Percentiles rank a stretch among this genome's conserved stretches.
Conservation (phyloP, 306 rosid species). For the Gleditsia sinensis region DNA sequence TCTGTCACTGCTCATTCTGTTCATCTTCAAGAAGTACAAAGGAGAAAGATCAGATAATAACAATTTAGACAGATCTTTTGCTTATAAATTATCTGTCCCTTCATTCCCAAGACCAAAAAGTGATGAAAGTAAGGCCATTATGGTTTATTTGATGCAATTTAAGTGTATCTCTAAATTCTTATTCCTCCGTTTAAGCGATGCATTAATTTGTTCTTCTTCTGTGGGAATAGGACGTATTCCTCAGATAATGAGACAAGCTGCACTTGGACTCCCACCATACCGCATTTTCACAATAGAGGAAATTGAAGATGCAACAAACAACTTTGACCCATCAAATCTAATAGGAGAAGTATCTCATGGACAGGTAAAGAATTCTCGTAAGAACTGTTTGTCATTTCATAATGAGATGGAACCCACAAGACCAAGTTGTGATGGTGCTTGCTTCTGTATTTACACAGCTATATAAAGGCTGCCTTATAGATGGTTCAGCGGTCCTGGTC, state of each 20-base stretch:
- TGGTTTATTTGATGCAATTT: too few species aligned
- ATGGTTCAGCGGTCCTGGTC: slow-evolving; percentile 68
- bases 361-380: slow-evolving; percentile 49
- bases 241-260: slow-evolving; percentile 47
- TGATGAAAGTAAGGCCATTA: slow-evolving; percentile 55
- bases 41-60: slow-evolving; percentile 31
- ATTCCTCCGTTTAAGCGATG: slow-evolving; percentile 11
- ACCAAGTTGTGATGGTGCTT: slow-evolving; percentile 9
- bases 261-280: slow-evolving; percentile 68
- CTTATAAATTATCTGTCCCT: slow-evolving; percentile 41
- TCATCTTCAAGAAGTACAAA: slow-evolving; percentile 45
- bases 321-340: slow-evolving; percentile 63
- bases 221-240: slow-evolving; percentile 53
- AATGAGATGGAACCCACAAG: slow-evolving; percentile 17
- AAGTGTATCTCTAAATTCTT: too few species aligned
- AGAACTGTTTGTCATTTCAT: background rate
- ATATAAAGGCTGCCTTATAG: slow-evolving; percentile 67
- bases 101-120: slow-evolving; percentile 43
- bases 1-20: slow-evolving; percentile 47
- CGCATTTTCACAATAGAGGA: slow-evolving; percentile 70
- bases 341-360: slow-evolving; percentile 63
- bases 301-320: slow-evolving; percentile 78
- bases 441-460: slow-evolving; percentile 45
- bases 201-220: slow-evolving; percentile 8
- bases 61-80: slow-evolving; percentile 33